Base-by-base conservation (phyloP, 2,329 filamentous ascomycete species). In the Fusarium mangiferae region DNA sequence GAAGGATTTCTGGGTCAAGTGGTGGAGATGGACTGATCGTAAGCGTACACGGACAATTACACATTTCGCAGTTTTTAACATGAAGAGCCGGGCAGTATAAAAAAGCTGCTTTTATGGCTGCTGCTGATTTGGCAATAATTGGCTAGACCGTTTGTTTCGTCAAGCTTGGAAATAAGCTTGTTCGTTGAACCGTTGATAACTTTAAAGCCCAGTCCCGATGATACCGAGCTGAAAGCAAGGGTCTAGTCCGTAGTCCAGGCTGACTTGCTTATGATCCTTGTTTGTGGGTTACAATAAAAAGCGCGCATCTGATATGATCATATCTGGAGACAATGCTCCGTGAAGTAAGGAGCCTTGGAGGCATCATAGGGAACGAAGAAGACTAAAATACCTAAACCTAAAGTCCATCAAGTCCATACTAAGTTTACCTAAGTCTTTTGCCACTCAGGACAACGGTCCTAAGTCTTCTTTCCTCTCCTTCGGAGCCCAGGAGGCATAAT, bases 211-310 rank as follows among this genome's bases (percentile, higher is more conserved):
- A 68, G 56, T 26, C 36, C 51, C 46, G 70, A 73, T 62, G 41
- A 36, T 61, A 41, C 70, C 66, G 65, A 73, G 65, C 51, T 71
- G 67, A 62, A 28, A 48, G 44, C 65, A 64, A 52, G 49, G 46
- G 41, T 14, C 24, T 26, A n/a, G 12, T 11, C 33, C 33, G 33
- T 33, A 33, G 33, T 14, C 35, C n/a, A 28, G 9, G 33, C 39
- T 65, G 30, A 28, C 24, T 51, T 44, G 26, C n/a, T 36, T 54
- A n/a, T 18, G 10, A 66, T 51, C 65, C 45, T 45, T 39, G 51
- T 38, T 28, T n/a, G 45, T 42, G 45, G 22, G 22, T 46, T 68
- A 46, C 63, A 46, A 62, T 61, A 42, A 68, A 67, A 68, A 24
- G 6, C 39, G 39, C 55, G 41, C 38, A 59, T 28, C 38, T 26